Evolutionary conservation across 140 eudicot genomes (phyloP), one percentile per base, ranked within the genome.

Genomic region (Eryngium alpinum): DNA sequence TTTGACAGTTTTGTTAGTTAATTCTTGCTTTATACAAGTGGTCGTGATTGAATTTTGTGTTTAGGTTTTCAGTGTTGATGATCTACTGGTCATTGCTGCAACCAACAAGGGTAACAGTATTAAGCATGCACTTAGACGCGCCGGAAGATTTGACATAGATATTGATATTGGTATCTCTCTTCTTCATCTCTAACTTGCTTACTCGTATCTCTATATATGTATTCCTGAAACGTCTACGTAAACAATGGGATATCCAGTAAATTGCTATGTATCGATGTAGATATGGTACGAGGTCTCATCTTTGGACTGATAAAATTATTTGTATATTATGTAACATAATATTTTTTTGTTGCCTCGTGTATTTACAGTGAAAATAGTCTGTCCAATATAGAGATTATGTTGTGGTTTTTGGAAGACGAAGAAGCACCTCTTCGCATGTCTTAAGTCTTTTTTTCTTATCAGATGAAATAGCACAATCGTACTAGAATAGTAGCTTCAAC

Each of bases 41-140:
- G 27, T 29, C 10, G 27, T 22, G 27, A 22, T 62, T 96, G 29
- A 90, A 88, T 88, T 89, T 93, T 77, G 93, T 96, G 98, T 98
- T 93, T 88, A 98, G 99, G 44, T 96, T 19, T 84, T 88, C 67
- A 86, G 92, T 72, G 81, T 86, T 24, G 89, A 96, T 81, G 96
- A 97, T 38, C n/a, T 96, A 50, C 91, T 96, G 83, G 91, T 96
- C 44, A 90, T 96, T 84, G 99, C 98, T 85, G 97, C 99, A 74
- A 96, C 99, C 71, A 96, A 90, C 84, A 86, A 94, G 78, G 91
- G 95, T 18, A 97, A 93, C 82, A 86, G 94, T 83, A 88, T 96
- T 81, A 97, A 96, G 81, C 97, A 98, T 24, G 99, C 99, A 71
- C 94, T 96, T 75, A 89, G 99, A 85, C 96, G 99, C n/a, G 96